phyloP scores from a whole-genome alignment of 148 eudicot genomes.

The Agrostemma githago region DNA sequence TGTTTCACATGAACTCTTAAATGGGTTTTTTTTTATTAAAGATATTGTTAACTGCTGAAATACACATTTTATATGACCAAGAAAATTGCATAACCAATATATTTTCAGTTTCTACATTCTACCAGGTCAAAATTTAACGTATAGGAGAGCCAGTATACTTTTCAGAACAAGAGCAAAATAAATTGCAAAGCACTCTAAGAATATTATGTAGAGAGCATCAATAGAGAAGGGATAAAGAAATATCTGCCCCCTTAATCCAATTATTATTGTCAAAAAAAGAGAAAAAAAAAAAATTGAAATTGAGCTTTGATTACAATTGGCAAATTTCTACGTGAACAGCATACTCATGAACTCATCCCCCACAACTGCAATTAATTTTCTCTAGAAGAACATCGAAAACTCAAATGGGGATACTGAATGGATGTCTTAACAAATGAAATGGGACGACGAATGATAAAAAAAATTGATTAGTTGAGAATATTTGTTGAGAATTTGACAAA shows the following conservation, averaged over 20 bases:
- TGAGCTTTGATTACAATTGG: neutral
- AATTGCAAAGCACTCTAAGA: neutral
- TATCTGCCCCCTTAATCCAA: neutral
- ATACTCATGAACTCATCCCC: neutral
- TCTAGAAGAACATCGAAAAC: neutral
- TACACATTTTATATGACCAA: neutral
- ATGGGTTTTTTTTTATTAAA: neutral
- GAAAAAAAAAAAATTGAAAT: neutral
- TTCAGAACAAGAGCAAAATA: slow-evolving; percentile 11
- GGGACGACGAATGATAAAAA: neutral
- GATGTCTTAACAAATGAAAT: neutral
- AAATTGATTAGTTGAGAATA: too few relatives aligned
- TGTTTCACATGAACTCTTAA: neutral
- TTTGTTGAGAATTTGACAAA: too few relatives aligned
- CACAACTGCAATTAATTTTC: neutral
- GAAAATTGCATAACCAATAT: neutral
- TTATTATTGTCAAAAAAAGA: neutral
- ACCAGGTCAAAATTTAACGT: neutral
- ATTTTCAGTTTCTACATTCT: neutral
- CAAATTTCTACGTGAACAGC: neutral
- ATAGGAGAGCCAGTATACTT: neutral
- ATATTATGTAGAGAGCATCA: neutral
- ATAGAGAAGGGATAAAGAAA: neutral
- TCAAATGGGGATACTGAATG: neutral
- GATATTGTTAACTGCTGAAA: neutral